Evolutionary conservation across 2,329 filamentous ascomycete genomes (phyloP), one percentile per base, ranked within the genome.

Genomic region (Neopestalotiopsis sp.): DNA sequence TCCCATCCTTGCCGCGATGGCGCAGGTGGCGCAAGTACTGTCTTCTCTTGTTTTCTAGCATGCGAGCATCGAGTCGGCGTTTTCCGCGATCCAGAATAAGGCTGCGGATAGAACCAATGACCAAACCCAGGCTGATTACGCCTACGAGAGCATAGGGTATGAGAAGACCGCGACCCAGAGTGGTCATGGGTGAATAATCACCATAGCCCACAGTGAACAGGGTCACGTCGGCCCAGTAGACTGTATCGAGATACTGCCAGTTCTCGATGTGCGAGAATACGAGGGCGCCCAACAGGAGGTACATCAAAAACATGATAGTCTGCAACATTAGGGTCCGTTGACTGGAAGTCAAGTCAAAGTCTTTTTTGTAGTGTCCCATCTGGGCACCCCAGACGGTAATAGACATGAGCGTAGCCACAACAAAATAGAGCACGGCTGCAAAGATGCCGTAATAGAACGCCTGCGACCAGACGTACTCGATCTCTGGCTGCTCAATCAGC

Each of bases 261-360:
- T 81, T 86, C 70, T 97, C 91, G 3, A 96, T 86, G 1, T 83
- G 83, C 5, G 89, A 89, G 76, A 96, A 97, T 0, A 97, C 82
- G 0, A 91, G 87, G 0, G 91, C 94, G 0, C 95, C 95, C 2
- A 94, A 80, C 0, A 93, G 89, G 0, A 98, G 83, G 84, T 96
- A 97, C 62, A 93, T 81, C 65, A 97, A 90, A 76, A 97, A 93
- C 67, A 92, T 83, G 80, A 97, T 97, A 1, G 94, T 97, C 80
- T 98, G 95, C 34, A 97, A 81, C 84, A 98, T 97, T 28, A 98
- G 83, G 0, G 94, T 97, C 10, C 95, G 88, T 79, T 98, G 95
- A 70, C 91, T 92, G 66, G 91, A 88, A 0, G 92, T 95, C 30
- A 97, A 84, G 72, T 87, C 84, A 73, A 97, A 97, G 75, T 94